Conservation (phyloP, 352 stramenopile species). For the Globisporangium echinulatum region DNA sequence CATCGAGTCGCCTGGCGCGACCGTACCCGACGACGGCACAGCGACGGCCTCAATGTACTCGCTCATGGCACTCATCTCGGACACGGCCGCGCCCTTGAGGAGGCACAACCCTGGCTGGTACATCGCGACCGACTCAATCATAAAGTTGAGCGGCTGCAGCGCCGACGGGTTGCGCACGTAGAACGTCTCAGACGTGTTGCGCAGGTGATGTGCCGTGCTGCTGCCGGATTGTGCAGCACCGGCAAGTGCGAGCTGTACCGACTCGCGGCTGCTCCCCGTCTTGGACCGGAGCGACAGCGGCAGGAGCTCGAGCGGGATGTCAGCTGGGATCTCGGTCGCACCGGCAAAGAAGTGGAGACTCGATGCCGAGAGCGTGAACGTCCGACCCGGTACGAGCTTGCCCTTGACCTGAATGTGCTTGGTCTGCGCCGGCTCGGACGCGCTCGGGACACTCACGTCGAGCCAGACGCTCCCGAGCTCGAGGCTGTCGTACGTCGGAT, state of each 20-base stretch:
- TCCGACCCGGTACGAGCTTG: constrained; percentile 71
- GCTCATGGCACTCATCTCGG: constrained; percentile 67
- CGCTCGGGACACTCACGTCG: constrained; percentile 60
- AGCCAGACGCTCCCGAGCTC: constrained; percentile 59
- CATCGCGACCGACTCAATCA: constrained; percentile 63
- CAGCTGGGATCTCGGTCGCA: constrained; percentile 42
- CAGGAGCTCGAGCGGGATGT: constrained; percentile 40
- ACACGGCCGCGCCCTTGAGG: constrained; percentile 42
- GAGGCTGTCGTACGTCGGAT: constrained; percentile 39
- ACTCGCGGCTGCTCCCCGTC: constrained; percentile 25
- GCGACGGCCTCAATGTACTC: constrained; percentile 74
- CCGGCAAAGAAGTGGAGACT: constrained; percentile 77
- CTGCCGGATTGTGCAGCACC: constrained; percentile 15
- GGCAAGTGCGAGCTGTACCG: constrained; percentile 17
- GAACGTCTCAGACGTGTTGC: constrained; percentile 66
- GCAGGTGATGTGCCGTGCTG: constrained; percentile 53
- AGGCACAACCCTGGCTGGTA: constrained; percentile 57
- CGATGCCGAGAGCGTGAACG: constrained; percentile 73
- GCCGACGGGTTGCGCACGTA: constrained; percentile 77
- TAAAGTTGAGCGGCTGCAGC: constrained; percentile 60
- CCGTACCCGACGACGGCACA: constrained; percentile 61
- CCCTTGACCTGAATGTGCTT: constrained; percentile 70
- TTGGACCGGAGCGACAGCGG: constrained; percentile 41
- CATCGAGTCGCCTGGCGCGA: constrained; percentile 61
- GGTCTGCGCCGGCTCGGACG: constrained; percentile 51